These are phyloP conservation scores for Cephalotrichum gorgonifer DNA, from an alignment of 2,329 filamentous ascomycete species.

Conservation along the genomic window DNA sequence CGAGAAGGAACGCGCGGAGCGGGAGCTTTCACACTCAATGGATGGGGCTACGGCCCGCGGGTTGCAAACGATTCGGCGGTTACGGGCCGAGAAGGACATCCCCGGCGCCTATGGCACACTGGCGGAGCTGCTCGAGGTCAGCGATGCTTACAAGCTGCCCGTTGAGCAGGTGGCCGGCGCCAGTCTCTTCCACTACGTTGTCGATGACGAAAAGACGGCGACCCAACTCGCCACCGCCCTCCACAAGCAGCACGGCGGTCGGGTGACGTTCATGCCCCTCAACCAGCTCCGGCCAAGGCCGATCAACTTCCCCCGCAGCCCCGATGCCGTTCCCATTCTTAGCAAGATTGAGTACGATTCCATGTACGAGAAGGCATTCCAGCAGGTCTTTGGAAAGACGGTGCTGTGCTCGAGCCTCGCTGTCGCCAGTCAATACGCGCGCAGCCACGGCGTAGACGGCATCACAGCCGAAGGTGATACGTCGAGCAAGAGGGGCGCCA, in stretches of 20 bases:
- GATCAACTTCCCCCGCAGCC: constrained; percentile 70
- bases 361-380: constrained; percentile 73
- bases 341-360: constrained; percentile 73
- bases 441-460: constrained; percentile 82
- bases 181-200: constrained; percentile 91
- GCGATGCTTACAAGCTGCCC: constrained; percentile 74
- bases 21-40: constrained; percentile 72
- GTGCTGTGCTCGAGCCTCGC: constrained; percentile 87
- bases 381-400: constrained; percentile 90
- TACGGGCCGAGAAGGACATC: constrained; percentile 71
- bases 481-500: constrained; percentile 86
- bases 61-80: constrained; percentile 72
- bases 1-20: constrained; percentile 69
- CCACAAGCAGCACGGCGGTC: constrained; percentile 68
- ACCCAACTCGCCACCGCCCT: constrained; percentile 71
- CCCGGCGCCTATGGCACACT: constrained; percentile 86
- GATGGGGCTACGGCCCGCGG: constrained; percentile 81
- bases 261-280: constrained; percentile 90
- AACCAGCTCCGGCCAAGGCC: constrained; percentile 65
- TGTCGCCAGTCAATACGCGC: constrained; percentile 80
- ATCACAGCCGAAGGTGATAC: constrained; percentile 94
- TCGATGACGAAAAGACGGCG: constrained; percentile 83
- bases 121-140: constrained; percentile 83
- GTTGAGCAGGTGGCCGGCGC: constrained; percentile 88
- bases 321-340: constrained; percentile 78